phyloP scores from a whole-genome alignment of 2,329 filamentous ascomycete species.

The Davidsoniella neocaledoniae region DNA sequence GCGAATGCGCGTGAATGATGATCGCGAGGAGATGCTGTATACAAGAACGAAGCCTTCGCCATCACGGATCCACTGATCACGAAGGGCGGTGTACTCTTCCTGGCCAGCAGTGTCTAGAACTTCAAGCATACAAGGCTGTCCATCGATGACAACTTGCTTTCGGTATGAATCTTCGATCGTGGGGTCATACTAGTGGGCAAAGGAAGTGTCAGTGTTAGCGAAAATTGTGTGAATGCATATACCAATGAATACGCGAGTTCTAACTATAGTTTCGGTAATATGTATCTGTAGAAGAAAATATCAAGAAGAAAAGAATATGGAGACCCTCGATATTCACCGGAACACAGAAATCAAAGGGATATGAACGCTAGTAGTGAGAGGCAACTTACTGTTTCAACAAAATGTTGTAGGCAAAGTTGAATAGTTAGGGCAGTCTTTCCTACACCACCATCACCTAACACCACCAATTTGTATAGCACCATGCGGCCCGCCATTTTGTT shows the following conservation, averaged over 20 bases:
- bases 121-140: constrained; percentile 92
- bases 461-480: constrained; percentile 92
- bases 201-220: background rate
- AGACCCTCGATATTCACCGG: background rate
- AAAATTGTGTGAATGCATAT: background rate
- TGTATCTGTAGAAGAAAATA: background rate
- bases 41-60: constrained; percentile 95
- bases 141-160: constrained; percentile 84
- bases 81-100: constrained; percentile 91
- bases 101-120: constrained; percentile 94
- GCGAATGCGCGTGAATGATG: constrained; percentile 87
- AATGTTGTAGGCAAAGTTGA: constrained; percentile 94
- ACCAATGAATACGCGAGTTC: background rate
- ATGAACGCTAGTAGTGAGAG: background rate
- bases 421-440: constrained; percentile 90
- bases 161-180: constrained; percentile 80
- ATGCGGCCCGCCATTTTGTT: constrained; percentile 68
- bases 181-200: constrained; percentile 51
- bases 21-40: constrained; percentile 94
- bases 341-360: background rate
- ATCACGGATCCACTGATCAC: constrained; percentile 97
- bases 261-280: background rate
- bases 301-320: background rate
- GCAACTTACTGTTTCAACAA: constrained; percentile 68
- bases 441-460: constrained; percentile 83